Evolutionary conservation across 305 asterid species (phyloP), one percentile per base, ranked within the genome.

Genomic region (Fraxinus baroniana): DNA sequence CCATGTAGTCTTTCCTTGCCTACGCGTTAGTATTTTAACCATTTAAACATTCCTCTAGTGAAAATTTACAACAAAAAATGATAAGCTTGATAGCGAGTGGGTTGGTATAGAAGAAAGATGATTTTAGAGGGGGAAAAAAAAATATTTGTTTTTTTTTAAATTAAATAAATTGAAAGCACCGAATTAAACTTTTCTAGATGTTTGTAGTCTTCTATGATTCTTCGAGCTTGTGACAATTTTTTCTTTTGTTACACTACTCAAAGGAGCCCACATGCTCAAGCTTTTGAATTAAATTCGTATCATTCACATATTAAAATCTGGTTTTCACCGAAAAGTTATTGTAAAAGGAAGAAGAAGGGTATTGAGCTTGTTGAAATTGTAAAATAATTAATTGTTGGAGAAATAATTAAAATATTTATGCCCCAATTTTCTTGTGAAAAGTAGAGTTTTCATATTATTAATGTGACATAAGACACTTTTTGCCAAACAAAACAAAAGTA

Each of bases 231-330:
- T 22, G 74, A 68, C 49, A 10, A 46, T n/a, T 66, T 32, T 79
- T 78, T 76, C 35, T 49, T 68, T 82, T 83, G 79, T 83, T 12
- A 81, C 79, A 20, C 32, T 68, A 70, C 36, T 77, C 72, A n/a
- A 78, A 74, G 46, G 22, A 77, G 7, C 78, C 68, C 17, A 28
- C 46, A 24, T 26, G 28, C 72, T n/a, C n/a, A 33, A 57, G 33
- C 22, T 36, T 78, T 60, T 22, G 60, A 46, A 20, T 17, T 57
- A n/a, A 17, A 30, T 79, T 80, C 52, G 17, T 5, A 28, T 26
- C 22, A 33, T 85, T 72, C 41, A 37, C 83, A 41, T 49, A 78
- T 26, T 75, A 44, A 44, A 46, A 68, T 73, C 22, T 28, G 15
- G 76, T 75, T 79, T 75, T 79, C 78, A 79, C 62, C 80, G 9